phyloP scores from a whole-genome alignment of 169 alveolate genomes.

The Plasmodium chabaudi region DNA sequence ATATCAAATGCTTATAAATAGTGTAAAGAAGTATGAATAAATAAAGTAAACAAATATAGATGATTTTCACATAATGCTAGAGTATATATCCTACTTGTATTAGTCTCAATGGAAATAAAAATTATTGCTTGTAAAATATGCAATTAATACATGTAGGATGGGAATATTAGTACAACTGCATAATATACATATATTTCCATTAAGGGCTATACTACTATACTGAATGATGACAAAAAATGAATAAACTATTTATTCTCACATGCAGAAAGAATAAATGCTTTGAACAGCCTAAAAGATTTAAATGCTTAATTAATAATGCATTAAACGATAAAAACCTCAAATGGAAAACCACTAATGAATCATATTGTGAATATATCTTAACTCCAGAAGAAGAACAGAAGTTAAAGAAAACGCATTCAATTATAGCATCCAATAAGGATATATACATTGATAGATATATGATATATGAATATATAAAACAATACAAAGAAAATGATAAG shows the following conservation, averaged over 20 bases:
- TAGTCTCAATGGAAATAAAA: too few species aligned
- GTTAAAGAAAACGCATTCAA: slow-evolving; percentile 24
- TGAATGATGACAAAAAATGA: slow-evolving; percentile 17
- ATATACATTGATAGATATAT: slow-evolving; percentile 42
- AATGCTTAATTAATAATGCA: slow-evolving; percentile 49
- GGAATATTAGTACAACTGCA: too few species aligned
- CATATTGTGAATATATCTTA: slow-evolving; percentile 70
- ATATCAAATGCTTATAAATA: not conserved
- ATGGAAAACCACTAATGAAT: slow-evolving; percentile 72
- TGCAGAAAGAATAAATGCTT: slow-evolving; percentile 20
- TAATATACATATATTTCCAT: too few species aligned
- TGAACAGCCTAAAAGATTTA: slow-evolving; percentile 34
- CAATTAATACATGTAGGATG: too few species aligned
- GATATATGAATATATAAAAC: slow-evolving; percentile 62
- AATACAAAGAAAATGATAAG: slow-evolving; percentile 34
- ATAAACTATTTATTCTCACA: slow-evolving; percentile 6
- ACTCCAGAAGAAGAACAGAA: slow-evolving; percentile 56
- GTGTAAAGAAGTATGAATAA: not conserved
- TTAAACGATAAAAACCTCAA: slow-evolving; percentile 28
- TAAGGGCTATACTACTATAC: too few species aligned
- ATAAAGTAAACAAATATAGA: not conserved
- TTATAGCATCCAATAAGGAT: slow-evolving; percentile 29
- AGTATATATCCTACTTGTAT: not conserved
- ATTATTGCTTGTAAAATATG: too few species aligned
- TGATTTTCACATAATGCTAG: not conserved